phyloP scores from a whole-genome alignment of 1,284 basidiomycete species.

The Taiwanofungus camphoratus region DNA sequence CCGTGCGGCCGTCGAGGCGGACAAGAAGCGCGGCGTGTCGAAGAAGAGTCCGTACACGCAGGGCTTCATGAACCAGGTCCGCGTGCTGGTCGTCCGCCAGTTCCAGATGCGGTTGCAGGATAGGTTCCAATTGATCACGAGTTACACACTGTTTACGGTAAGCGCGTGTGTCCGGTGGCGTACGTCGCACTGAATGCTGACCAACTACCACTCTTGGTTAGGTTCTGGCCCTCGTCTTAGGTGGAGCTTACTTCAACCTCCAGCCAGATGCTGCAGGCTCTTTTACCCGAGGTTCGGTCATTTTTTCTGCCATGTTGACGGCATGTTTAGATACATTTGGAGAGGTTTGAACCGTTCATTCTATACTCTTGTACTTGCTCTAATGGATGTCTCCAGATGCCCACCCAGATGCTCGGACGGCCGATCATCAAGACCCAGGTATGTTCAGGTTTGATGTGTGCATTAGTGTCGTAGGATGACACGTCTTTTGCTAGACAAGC shows the following conservation, averaged over 20 bases:
- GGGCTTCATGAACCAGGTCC: conserved; percentile 70
- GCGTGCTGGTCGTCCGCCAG: conserved; percentile 68
- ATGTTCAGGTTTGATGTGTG: conserved; percentile 4
- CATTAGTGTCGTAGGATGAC: background rate
- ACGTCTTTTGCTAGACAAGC: conserved; percentile 45
- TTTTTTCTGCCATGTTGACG: conserved; percentile 72
- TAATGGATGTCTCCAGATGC: conserved; percentile 35
- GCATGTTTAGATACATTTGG: conserved; percentile 76
- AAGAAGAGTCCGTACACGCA: conserved; percentile 87
- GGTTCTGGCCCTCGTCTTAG: conserved; percentile 69
- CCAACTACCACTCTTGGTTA: too few species aligned
- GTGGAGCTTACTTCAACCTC: conserved; percentile 70
- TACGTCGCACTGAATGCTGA: conserved; percentile 3
- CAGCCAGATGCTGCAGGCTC: conserved; percentile 73
- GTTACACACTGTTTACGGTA: conserved; percentile 53
- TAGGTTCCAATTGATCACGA: conserved; percentile 74
- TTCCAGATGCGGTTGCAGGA: conserved; percentile 80
- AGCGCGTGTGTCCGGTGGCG: conserved; percentile 16
- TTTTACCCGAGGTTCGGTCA: conserved; percentile 83
- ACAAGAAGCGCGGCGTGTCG: conserved; percentile 81
- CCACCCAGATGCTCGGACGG: conserved; percentile 70
- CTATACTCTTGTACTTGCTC: too few species aligned
- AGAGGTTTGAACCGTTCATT: conserved; percentile 46
- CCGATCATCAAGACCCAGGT: conserved; percentile 64
- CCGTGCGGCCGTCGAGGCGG: conserved; percentile 66